Evolutionary conservation across 345 rosid genomes (phyloP).

Genomic region (Salix brachista): DNA sequence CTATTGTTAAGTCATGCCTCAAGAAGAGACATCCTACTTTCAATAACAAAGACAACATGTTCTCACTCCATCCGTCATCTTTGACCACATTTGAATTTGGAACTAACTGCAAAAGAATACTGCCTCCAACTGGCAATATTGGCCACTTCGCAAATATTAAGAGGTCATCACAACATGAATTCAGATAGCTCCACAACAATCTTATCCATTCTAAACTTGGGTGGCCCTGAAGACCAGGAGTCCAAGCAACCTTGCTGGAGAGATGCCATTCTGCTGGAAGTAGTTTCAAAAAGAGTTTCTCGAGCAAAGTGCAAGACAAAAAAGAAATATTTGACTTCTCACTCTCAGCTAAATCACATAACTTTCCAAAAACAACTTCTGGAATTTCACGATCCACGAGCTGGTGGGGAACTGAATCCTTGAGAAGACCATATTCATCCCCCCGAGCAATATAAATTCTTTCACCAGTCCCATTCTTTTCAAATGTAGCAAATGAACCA

Average conservation of each 20-base stretch:
- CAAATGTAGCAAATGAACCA: constrained; percentile 75
- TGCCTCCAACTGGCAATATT: constrained; percentile 77
- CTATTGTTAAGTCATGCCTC: constrained; percentile 55
- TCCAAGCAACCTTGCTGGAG: constrained; percentile 66
- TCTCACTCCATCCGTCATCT: constrained; percentile 94
- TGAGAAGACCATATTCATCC: constrained; percentile 71
- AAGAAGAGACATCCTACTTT: constrained; percentile 85
- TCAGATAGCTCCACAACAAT: constrained; percentile 73
- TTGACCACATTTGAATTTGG: constrained; percentile 67
- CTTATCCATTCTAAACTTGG: constrained; percentile 78
- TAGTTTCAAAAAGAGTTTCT: constrained; percentile 75
- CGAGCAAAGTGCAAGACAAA: constrained; percentile 76
- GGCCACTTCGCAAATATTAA: constrained; percentile 90
- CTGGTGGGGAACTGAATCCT: constrained; percentile 72
- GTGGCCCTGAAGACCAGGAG: constrained; percentile 72
- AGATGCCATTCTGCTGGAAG: constrained; percentile 88
- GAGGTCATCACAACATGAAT: constrained; percentile 74
- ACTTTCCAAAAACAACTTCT: constrained; percentile 54
- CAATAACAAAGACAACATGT: constrained; percentile 75
- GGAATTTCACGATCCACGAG: constrained; percentile 67
- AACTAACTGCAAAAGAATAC: constrained; percentile 58
- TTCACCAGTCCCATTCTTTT: constrained; percentile 67
- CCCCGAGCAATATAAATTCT: constrained; percentile 71
- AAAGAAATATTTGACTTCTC: constrained; percentile 65
- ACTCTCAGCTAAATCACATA: constrained; percentile 67